These are phyloP conservation scores for Dactylellina drechsleri DNA, from an alignment of 2,329 filamentous ascomycete genomes.

Conservation along the genomic window DNA sequence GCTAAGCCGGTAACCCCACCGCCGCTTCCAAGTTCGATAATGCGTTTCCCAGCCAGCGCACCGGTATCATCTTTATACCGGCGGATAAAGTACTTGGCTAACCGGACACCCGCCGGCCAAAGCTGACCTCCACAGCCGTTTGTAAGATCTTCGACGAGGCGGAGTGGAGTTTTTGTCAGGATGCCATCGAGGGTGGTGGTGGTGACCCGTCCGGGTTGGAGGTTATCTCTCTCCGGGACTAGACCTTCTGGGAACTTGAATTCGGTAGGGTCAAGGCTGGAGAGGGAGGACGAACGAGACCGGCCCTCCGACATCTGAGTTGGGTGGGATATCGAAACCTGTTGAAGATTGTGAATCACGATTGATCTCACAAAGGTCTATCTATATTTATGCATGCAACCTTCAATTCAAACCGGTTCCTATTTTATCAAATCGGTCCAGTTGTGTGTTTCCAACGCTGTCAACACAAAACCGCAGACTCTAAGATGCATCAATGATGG, in stretches of 20 bases:
- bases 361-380: neutral
- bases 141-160: conserved; percentile 83
- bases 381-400: neutral
- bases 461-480: conserved; percentile 3
- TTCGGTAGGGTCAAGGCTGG: conserved; percentile 41
- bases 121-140: conserved; percentile 91
- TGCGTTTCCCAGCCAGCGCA: conserved; percentile 56
- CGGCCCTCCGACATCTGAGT: conserved; percentile 27
- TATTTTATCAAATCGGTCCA: neutral
- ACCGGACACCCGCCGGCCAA: conserved; percentile 91
- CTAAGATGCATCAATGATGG: no score
- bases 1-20: conserved; percentile 83
- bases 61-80: conserved; percentile 49
- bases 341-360: neutral
- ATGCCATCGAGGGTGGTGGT: conserved; percentile 76
- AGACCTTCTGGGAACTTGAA: conserved; percentile 51
- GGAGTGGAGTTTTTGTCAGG: conserved; percentile 72
- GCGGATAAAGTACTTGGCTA: conserved; percentile 85
- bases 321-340: neutral
- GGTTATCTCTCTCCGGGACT: conserved; percentile 41
- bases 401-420: neutral
- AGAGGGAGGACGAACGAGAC: conserved; percentile 48
- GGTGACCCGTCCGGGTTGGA: conserved; percentile 61
- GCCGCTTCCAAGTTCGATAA: conserved; percentile 88
- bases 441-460: conserved; percentile 4